Conservation (phyloP, 2,329 filamentous ascomycete species). For the Xylariaceae sp. region DNA sequence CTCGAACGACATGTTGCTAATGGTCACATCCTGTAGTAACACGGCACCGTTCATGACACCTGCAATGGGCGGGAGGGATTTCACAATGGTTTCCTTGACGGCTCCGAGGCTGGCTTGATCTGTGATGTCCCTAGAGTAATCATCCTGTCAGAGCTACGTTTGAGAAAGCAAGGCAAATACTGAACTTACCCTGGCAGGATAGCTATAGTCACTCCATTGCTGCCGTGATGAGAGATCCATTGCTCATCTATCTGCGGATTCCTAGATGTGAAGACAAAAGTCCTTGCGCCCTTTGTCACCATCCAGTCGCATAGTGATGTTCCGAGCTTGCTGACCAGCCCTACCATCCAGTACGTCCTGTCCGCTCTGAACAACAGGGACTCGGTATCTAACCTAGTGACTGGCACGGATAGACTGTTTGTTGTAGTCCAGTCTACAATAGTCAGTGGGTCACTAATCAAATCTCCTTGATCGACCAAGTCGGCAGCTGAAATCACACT, state of each 20-base stretch:
- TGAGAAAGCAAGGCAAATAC: not conserved
- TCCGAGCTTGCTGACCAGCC: conserved; percentile 13
- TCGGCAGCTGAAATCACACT: not conserved
- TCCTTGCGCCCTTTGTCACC: conserved; percentile 14
- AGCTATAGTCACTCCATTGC: conserved; percentile 3
- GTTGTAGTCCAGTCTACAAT: conserved; percentile 6
- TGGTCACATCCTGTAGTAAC: conserved; percentile 16
- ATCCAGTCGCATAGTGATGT: conserved; percentile 22
- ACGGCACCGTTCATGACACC: conserved; percentile 23
- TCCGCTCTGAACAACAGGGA: conserved; percentile 10
- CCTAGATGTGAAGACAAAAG: conserved; percentile 19
- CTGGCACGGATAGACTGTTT: not conserved
- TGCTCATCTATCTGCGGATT: conserved; percentile 6
- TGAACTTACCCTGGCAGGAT: conserved; percentile 11
- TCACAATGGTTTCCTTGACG: conserved; percentile 7
- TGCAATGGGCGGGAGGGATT: conserved; percentile 16
- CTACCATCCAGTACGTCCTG: conserved; percentile 21
- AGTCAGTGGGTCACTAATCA: not conserved
- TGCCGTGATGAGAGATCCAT: conserved; percentile 10
- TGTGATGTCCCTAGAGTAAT: conserved; percentile 13
- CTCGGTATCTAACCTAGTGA: conserved; percentile 4
- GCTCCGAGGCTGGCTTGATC: conserved; percentile 8
- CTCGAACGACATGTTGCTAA: conserved; percentile 19
- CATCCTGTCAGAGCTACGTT: not conserved
- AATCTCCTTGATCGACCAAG: too few relatives aligned